Percentiles rank a stretch among this genome's conserved stretches.
Evolutionary conservation across 139 green algal species (phyloP).

Genomic region (Coelastrella sp.): DNA sequence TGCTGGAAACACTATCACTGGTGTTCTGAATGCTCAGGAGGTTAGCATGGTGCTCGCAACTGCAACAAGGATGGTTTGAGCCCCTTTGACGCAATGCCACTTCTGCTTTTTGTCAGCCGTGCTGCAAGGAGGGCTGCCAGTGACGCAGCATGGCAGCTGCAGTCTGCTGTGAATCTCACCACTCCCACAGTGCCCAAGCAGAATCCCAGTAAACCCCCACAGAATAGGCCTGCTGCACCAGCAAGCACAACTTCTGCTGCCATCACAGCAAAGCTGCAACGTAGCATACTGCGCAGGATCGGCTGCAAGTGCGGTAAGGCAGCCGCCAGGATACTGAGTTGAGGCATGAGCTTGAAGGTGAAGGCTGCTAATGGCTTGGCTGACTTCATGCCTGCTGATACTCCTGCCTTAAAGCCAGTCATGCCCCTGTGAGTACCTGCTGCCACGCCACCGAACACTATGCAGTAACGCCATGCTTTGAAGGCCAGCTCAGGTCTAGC

Average conservation of each 20-base stretch:
- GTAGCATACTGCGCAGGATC: conserved; percentile 11
- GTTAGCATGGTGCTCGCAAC: background rate
- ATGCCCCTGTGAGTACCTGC: conserved; percentile 30
- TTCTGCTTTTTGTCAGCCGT: background rate
- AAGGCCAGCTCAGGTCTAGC: background rate
- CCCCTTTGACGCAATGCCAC: background rate
- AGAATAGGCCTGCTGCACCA: conserved; percentile 14
- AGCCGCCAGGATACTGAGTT: conserved; percentile 5
- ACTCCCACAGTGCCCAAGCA: conserved; percentile 17
- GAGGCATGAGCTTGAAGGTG: conserved; percentile 3
- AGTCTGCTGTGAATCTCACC: background rate
- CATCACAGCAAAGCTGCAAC: conserved; percentile 34
- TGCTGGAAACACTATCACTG: background rate
- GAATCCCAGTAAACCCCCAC: conserved; percentile 16
- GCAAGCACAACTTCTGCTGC: background rate
- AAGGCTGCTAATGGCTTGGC: conserved; percentile 4
- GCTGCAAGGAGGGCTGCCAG: background rate
- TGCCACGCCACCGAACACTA: conserved; percentile 17
- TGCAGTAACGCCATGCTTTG: conserved; percentile 20
- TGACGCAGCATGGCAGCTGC: conserved; percentile 17
- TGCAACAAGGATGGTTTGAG: background rate
- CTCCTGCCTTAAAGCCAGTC: conserved; percentile 7
- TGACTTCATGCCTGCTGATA: conserved; percentile 22
- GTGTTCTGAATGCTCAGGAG: no score
- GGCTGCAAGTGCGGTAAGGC: conserved; percentile 3